These are phyloP conservation scores for Prunus campanulata DNA, from an alignment of 306 rosid species.

Conservation along the genomic window DNA sequence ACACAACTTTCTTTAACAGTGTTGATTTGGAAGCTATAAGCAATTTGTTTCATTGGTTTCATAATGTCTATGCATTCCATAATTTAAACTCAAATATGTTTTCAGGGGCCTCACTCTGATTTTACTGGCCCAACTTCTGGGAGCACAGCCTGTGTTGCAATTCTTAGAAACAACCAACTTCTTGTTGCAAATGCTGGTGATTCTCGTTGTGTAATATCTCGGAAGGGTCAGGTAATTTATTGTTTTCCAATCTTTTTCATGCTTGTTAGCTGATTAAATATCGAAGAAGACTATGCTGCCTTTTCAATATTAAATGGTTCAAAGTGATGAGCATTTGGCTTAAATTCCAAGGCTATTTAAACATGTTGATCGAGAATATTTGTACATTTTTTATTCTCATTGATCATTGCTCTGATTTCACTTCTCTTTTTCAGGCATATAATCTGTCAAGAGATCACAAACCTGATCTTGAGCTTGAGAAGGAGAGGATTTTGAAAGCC, in stretches of 20 bases:
- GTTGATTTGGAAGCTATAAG: background rate
- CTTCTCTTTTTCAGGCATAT: conserved; percentile 69
- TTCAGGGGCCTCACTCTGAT: conserved; percentile 97
- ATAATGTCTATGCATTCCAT: background rate
- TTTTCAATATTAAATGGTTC: background rate
- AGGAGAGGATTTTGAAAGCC: conserved; percentile 86
- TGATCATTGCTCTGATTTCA: background rate
- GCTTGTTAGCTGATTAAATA: background rate
- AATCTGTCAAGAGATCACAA: conserved; percentile 94
- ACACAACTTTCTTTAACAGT: background rate
- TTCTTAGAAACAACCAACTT: conserved; percentile 70
- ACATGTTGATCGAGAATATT: background rate
- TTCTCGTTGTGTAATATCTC: conserved; percentile 92
- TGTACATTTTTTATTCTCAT: background rate
- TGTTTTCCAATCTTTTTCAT: background rate
- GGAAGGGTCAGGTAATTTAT: conserved; percentile 86
- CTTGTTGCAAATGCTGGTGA: conserved; percentile 98
- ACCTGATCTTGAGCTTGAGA: conserved; percentile 90
- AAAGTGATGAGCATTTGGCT: background rate
- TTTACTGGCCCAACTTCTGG: conserved; percentile 96
- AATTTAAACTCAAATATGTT: conserved; percentile 22
- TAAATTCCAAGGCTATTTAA: background rate
- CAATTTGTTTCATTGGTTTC: background rate
- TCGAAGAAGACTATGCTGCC: background rate
- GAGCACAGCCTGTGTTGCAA: conserved; percentile 95